Conservation (phyloP, 805 yeast genomes). For the Schwanniomyces sp. region DNA sequence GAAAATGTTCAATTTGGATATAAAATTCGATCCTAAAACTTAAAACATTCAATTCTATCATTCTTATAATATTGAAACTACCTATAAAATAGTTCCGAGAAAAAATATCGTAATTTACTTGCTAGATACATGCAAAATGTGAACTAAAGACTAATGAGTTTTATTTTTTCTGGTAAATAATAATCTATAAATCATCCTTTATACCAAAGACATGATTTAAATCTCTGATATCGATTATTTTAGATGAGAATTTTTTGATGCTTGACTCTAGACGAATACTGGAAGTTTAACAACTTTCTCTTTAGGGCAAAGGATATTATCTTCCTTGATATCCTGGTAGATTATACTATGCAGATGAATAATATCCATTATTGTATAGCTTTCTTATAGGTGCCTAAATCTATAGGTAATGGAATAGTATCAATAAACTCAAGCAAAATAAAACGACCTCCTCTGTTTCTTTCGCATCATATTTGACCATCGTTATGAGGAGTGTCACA, state of each 20-base stretch:
- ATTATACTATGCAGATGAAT: background rate
- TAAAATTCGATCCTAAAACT: too few relatives aligned
- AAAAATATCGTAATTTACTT: too few relatives aligned
- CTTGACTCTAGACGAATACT: background rate
- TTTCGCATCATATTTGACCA: background rate
- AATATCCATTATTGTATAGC: background rate
- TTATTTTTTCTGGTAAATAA: too few relatives aligned
- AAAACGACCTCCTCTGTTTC: background rate
- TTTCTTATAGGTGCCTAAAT: background rate
- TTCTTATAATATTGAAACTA: too few relatives aligned
- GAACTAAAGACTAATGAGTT: background rate
- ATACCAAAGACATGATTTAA: background rate
- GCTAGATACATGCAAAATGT: too few relatives aligned
- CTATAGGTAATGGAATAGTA: background rate
- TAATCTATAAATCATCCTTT: background rate
- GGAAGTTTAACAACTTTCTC: conserved; percentile 3
- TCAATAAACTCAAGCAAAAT: background rate
- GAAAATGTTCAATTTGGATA: too few relatives aligned
- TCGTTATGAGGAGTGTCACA: background rate
- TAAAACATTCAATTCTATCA: too few relatives aligned
- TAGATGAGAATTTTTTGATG: background rate
- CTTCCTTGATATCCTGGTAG: conserved; percentile 5
- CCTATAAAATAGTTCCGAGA: too few relatives aligned
- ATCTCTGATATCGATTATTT: background rate
- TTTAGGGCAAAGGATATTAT: conserved; percentile 2